Base-by-base conservation (phyloP, 306 rosid genomes). In the Pyrus pyrifolia region DNA sequence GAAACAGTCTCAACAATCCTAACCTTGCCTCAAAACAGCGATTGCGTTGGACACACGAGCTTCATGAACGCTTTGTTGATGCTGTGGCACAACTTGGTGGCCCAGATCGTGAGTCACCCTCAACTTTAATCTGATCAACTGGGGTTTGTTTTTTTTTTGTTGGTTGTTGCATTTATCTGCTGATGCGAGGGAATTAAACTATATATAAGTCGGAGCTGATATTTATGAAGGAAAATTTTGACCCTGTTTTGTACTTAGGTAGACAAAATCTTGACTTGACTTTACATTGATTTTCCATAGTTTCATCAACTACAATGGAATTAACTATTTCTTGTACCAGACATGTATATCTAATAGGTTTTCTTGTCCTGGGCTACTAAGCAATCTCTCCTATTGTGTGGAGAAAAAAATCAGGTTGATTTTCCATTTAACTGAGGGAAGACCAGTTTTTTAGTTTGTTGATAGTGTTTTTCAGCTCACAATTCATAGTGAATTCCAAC, bases 51-150 rank as follows among this genome's bases (percentile, higher is more conserved):
- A 95, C 99, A 10, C 91, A 92, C 78, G 99, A 95, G 38, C 91
- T 95, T 79, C 99, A 95, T 71, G 97, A 95, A 68, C 96, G 96
- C 81, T 95, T 95, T 80, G 90, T 95, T 70, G 96, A 92, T 87
- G 97, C 99, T 27, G 99, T 95, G 77, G 91, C 90, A 78, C 97
- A 95, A 80, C 99, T 95, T 75, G 99, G 99, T 21, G 99, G 99
- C 57, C 97, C 99, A 73, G 99, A 95, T 83, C 93, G 99, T 95
- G 91, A 92, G 99, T 90, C 78, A 78, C 77, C 77, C 72, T 69
- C 31, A 59, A 58, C 78, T 25, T 76, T 4, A 65, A 42, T 80
- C 64, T 81, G 74, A 67, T 71, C 79, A 60, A 68, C 77, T 82
- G n/a, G 77, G 40, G 63, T 64, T 44, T 69, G 1, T 63, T 61